Conservation (phyloP, 2,329 filamentous ascomycete species). For the Hirsutella rhossiliensis region DNA sequence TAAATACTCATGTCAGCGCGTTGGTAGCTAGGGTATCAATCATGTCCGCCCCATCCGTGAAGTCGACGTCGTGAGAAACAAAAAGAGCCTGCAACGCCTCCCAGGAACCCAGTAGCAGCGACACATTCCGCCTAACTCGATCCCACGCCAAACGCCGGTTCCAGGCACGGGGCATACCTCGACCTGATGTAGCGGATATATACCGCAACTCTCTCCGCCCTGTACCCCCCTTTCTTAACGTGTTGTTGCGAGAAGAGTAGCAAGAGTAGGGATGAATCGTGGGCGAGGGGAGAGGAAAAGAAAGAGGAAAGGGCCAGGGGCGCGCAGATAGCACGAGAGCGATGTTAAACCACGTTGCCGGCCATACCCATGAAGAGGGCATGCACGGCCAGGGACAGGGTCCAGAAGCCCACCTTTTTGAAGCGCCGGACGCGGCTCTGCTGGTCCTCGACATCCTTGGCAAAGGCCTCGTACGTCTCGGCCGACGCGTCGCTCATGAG, state of each 20-base stretch:
- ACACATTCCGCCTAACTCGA: too few relatives aligned
- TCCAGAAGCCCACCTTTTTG: conserved; percentile 96
- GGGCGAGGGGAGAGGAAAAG: too few relatives aligned
- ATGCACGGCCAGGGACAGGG: conserved; percentile 80
- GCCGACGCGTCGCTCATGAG: conserved; percentile 87
- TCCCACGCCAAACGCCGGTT: too few relatives aligned
- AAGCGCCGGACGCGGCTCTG: conserved; percentile 76
- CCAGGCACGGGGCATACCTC: too few relatives aligned
- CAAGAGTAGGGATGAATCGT: too few relatives aligned
- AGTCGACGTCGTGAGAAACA: neutral
- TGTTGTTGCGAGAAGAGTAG: too few relatives aligned
- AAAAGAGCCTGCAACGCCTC: neutral
- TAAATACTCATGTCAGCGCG: neutral
- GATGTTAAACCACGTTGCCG: conserved; percentile 52
- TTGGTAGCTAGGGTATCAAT: conserved; percentile 1
- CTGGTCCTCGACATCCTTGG: conserved; percentile 78
- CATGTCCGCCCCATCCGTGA: neutral
- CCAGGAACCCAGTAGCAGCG: neutral
- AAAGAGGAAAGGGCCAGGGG: neutral
- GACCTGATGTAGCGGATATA: too few relatives aligned
- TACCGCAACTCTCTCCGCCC: too few relatives aligned
- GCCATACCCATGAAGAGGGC: conserved; percentile 92
- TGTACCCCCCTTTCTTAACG: too few relatives aligned
- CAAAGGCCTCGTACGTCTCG: conserved; percentile 92
- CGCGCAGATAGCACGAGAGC: neutral